Evolutionary conservation across 257 asterid genomes (phyloP).

Genomic region (Handroanthus guayacan): DNA sequence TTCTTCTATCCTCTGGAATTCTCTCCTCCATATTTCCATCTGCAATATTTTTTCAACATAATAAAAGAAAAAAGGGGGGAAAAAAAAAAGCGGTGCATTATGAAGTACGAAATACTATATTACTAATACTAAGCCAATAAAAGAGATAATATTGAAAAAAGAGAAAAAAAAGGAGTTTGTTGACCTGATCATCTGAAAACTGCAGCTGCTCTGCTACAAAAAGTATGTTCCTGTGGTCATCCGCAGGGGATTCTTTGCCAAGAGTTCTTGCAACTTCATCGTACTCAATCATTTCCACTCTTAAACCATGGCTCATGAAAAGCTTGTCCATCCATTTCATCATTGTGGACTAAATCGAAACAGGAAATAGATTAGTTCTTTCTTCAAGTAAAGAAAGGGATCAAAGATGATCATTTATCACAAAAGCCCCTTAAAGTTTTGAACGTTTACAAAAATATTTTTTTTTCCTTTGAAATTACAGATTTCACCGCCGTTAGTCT

Average conservation of each 20-base stretch:
- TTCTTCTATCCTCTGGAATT: constrained; percentile 75
- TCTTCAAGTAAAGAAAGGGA: not conserved
- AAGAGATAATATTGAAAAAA: not conserved
- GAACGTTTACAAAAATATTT: too few relatives aligned
- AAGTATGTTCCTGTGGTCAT: constrained; percentile 41
- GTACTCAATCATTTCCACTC: constrained; percentile 49
- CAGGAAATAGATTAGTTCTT: constrained; percentile 20
- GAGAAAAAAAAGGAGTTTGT: not conserved
- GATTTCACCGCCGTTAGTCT: too few relatives aligned
- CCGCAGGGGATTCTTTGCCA: constrained; percentile 40
- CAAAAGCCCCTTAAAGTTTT: too few relatives aligned
- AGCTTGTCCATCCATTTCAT: constrained; percentile 64
- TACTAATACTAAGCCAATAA: too few relatives aligned
- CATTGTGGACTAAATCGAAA: constrained; percentile 47
- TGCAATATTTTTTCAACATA: constrained; percentile 31
- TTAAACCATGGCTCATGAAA: constrained; percentile 71
- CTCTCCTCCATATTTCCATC: constrained; percentile 86
- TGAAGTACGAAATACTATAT: too few relatives aligned
- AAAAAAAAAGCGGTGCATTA: too few relatives aligned
- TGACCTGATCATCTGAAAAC: constrained; percentile 89
- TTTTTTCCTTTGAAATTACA: too few relatives aligned
- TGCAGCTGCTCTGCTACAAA: constrained; percentile 78
- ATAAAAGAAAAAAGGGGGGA: too few relatives aligned
- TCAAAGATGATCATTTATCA: not conserved
- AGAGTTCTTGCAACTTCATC: constrained; percentile 53